Evolutionary conservation across 2,329 filamentous ascomycete species (phyloP).

Genomic region (Amylocarpus encephaloides): DNA sequence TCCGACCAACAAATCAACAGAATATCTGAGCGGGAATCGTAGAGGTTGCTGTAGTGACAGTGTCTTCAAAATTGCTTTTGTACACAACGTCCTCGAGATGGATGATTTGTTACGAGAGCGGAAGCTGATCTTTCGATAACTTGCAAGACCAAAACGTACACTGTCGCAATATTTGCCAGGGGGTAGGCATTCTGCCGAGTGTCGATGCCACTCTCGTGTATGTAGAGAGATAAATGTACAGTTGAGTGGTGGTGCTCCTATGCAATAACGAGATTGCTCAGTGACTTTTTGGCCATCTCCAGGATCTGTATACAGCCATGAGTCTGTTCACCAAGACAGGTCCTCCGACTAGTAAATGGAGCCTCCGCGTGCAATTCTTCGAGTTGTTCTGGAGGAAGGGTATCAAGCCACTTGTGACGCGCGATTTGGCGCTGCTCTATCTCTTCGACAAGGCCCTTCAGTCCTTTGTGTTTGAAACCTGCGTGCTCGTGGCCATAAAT

Average conservation of each 20-base stretch:
- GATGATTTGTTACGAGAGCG: too few relatives aligned
- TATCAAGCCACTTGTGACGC: constrained; percentile 45
- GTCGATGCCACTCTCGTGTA: too few relatives aligned
- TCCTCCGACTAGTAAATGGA: constrained; percentile 24
- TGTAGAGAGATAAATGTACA: too few relatives aligned
- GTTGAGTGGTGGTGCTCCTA: constrained; percentile 21
- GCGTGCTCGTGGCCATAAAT: constrained; percentile 44
- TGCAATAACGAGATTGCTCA: constrained; percentile 50
- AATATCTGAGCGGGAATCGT: too few relatives aligned
- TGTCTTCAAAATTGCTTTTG: too few relatives aligned
- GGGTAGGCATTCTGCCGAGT: too few relatives aligned
- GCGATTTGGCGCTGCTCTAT: constrained; percentile 45
- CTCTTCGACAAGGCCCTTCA: constrained; percentile 47
- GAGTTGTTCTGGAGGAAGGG: constrained; percentile 32
- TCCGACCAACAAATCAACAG: too few relatives aligned
- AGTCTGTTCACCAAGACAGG: constrained; percentile 32
- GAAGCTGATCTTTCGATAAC: too few relatives aligned
- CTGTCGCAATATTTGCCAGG: too few relatives aligned
- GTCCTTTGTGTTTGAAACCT: constrained; percentile 38
- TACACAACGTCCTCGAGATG: too few relatives aligned
- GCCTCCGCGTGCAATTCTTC: constrained; percentile 29
- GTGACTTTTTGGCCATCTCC: constrained; percentile 46
- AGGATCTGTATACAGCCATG: constrained; percentile 47
- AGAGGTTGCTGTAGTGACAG: too few relatives aligned
- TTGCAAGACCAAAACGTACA: too few relatives aligned